A percentile compares a stretch with the other conserved stretches of the same genome.
These are phyloP conservation scores for Tolypocladium capitatum DNA, from an alignment of 2,329 filamentous ascomycete species.

Conservation along the genomic window DNA sequence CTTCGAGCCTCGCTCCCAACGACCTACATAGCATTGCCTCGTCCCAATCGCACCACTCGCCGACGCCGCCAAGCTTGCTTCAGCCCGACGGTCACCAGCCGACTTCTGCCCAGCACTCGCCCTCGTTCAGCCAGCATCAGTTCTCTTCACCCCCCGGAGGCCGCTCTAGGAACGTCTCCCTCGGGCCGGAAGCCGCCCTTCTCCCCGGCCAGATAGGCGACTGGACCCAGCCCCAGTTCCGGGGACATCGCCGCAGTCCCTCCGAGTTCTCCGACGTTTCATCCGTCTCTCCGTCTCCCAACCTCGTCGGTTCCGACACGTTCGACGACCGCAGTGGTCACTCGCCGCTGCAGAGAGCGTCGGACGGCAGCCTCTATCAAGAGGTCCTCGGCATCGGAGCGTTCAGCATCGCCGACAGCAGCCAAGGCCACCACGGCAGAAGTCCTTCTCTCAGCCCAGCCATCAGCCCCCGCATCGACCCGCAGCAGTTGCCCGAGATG, in stretches of 20 bases:
- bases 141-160: slow-evolving; percentile 35
- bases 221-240: slow-evolving; percentile 51
- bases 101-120: slow-evolving; percentile 41
- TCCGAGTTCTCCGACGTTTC: slow-evolving; percentile 92
- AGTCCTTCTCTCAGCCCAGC: slow-evolving; percentile 68
- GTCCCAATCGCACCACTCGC: slow-evolving; percentile 40
- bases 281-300: slow-evolving; percentile 73
- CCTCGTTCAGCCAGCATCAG: slow-evolving; percentile 41
- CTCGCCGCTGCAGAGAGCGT: slow-evolving; percentile 67
- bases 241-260: slow-evolving; percentile 67
- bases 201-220: slow-evolving; percentile 37
- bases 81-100: slow-evolving; percentile 33
- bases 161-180: slow-evolving; percentile 43
- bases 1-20: slow-evolving; percentile 27
- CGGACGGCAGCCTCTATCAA: slow-evolving; percentile 60
- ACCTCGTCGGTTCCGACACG: slow-evolving; percentile 60
- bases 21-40: slow-evolving; percentile 42
- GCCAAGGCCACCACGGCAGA: slow-evolving; percentile 54
- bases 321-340: slow-evolving; percentile 63
- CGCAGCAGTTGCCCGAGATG: slow-evolving; percentile 41
- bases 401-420: slow-evolving; percentile 69
- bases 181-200: slow-evolving; percentile 45
- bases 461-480: slow-evolving; percentile 48
- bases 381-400: slow-evolving; percentile 65
- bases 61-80: slow-evolving; percentile 42